Percentiles rank a stretch among this genome's conserved stretches.
phyloP scores from a whole-genome alignment of 2,329 filamentous ascomycete species.

The Colletotrichum karsti region DNA sequence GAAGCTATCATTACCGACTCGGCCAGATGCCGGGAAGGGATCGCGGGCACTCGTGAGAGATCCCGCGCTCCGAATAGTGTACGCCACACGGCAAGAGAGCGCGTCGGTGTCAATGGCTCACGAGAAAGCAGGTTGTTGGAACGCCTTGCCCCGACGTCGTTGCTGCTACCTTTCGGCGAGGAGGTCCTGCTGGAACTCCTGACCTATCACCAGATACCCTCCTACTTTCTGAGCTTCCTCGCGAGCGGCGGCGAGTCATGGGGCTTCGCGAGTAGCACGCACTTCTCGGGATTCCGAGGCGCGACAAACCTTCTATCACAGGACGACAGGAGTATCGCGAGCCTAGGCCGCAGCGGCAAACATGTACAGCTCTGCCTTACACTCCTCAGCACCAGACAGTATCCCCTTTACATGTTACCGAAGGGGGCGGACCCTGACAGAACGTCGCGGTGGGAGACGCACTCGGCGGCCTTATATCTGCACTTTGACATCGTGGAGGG shows the following conservation, averaged over 20 bases:
- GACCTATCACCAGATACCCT: slow-evolving; percentile 15
- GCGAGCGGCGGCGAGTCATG: slow-evolving; percentile 1
- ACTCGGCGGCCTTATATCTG: slow-evolving; percentile 6
- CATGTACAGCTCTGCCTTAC: slow-evolving; percentile 14
- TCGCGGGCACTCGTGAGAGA: neutral
- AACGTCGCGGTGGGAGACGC: slow-evolving; percentile 18
- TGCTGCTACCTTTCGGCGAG: slow-evolving; percentile 12
- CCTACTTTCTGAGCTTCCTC: slow-evolving; percentile 2
- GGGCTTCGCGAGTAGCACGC: slow-evolving; percentile 14
- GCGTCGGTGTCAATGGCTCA: neutral
- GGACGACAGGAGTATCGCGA: neutral
- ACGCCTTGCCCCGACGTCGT: slow-evolving; percentile 3
- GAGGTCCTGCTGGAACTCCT: slow-evolving; percentile 6
- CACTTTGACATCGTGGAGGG: slow-evolving; percentile 13
- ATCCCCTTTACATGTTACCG: slow-evolving; percentile 3
- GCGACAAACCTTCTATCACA: neutral
- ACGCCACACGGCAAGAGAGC: neutral
- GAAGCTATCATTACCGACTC: slow-evolving; percentile 1
- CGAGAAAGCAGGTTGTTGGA: neutral
- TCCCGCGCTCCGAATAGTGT: slow-evolving; percentile 11
- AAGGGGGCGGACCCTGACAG: neutral
- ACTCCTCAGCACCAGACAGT: slow-evolving; percentile 4
- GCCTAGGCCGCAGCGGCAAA: slow-evolving; percentile 9
- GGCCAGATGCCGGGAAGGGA: neutral
- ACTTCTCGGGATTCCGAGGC: slow-evolving; percentile 5